These are phyloP conservation scores for Globisporangium echinulatum DNA, from an alignment of 352 stramenopile species.

Conservation along the genomic window DNA sequence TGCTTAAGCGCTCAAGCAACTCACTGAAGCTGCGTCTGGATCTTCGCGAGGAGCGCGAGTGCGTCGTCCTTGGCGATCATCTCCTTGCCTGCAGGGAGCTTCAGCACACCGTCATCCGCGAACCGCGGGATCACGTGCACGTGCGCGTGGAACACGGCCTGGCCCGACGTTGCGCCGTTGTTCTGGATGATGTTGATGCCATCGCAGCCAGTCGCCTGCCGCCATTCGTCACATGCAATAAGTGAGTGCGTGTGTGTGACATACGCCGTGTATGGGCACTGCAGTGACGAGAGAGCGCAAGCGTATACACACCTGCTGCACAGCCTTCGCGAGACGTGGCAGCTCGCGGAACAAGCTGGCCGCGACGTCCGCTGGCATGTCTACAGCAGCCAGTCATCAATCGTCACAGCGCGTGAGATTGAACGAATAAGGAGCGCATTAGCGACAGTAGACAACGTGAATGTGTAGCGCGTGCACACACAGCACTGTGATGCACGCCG, in stretches of 20 bases:
- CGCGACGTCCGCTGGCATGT: conserved; percentile 67
- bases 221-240: background rate
- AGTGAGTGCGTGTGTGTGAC: too few relatives aligned
- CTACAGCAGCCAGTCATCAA: conserved; percentile 11
- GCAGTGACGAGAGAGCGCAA: too few relatives aligned
- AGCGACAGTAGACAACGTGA: background rate
- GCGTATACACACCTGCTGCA: conserved; percentile 33
- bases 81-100: conserved; percentile 33
- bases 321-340: conserved; percentile 63
- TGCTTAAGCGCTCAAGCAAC: too few relatives aligned
- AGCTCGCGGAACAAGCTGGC: conserved; percentile 70
- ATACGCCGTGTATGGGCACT: too few relatives aligned
- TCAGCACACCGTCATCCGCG: conserved; percentile 46
- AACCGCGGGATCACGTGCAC: conserved; percentile 81
- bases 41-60: conserved; percentile 55
- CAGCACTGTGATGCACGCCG: background rate
- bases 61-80: conserved; percentile 71
- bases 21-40: conserved; percentile 62
- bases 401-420: background rate
- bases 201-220: conserved; percentile 46
- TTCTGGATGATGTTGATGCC: conserved; percentile 84
- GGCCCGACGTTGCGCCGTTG: conserved; percentile 56
- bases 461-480: background rate
- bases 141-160: conserved; percentile 76
- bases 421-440: background rate